phyloP scores from a whole-genome alignment of 768 basidiomycete species.

The Coprinellus micaceus region DNA sequence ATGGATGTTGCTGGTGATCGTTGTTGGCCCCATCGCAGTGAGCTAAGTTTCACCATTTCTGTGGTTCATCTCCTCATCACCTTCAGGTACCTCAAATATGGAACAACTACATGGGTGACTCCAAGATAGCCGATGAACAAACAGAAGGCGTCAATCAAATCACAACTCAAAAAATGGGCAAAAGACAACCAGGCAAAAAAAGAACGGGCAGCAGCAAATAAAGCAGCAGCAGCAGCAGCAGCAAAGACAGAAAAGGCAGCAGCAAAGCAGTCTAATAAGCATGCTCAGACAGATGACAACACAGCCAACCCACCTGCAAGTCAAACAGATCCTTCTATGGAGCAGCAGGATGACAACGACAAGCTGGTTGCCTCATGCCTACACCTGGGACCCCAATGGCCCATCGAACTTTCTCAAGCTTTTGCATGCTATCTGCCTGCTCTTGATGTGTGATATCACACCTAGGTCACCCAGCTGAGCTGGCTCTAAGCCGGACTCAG shows the following conservation, averaged over 20 bases:
- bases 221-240: too few species aligned
- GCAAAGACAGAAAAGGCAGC: too few species aligned
- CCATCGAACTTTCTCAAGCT: not conserved
- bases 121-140: not conserved
- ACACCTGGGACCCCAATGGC: not conserved
- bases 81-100: not conserved
- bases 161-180: not conserved
- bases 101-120: not conserved
- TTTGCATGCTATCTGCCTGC: not conserved
- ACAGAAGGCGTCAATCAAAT: not conserved
- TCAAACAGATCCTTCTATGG: too few species aligned
- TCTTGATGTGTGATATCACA: not conserved
- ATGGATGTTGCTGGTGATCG: constrained; percentile 25
- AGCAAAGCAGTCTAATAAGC: too few species aligned
- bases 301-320: too few species aligned
- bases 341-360: not conserved
- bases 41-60: not conserved
- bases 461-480: too few species aligned
- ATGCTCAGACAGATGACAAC: too few species aligned
- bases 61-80: not conserved
- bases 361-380: not conserved
- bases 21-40: constrained; percentile 27
- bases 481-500: too few species aligned
- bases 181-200: not conserved
- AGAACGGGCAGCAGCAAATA: too few species aligned